phyloP scores from a whole-genome alignment of 306 rosid species.

The Trifolium dubium region DNA sequence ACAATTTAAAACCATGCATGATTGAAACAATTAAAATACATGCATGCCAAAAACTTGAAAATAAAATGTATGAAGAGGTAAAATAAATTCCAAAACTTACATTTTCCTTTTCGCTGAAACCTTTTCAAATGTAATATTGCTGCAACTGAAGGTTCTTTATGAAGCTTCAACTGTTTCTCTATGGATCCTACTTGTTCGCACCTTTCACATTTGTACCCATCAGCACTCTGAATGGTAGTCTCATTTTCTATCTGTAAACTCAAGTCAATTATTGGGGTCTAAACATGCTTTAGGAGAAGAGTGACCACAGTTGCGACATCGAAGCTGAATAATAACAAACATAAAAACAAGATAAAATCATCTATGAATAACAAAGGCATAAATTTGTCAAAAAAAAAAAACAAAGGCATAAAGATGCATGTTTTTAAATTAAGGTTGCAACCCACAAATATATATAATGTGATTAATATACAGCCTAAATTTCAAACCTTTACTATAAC shows the following conservation, averaged over 20 bases:
- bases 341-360: constrained; percentile 10
- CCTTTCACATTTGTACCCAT: neutral
- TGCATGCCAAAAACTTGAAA: neutral
- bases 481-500: too few relatives aligned
- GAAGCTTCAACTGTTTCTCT: constrained; percentile 7
- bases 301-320: constrained; percentile 62
- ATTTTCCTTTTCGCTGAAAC: neutral
- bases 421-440: neutral
- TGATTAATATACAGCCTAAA: too few relatives aligned
- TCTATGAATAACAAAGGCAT: neutral
- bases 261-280: too few relatives aligned
- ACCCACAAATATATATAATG: too few relatives aligned
- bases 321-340: constrained; percentile 54
- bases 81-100: constrained; percentile 44
- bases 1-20: neutral
- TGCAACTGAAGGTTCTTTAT: constrained; percentile 17
- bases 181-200: neutral
- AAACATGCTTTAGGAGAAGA: too few relatives aligned
- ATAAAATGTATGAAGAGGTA: neutral
- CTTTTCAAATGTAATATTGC: constrained; percentile 52
- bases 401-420: too few relatives aligned
- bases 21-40: neutral
- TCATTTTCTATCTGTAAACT: constrained; percentile 67
- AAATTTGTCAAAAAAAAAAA: too few relatives aligned
- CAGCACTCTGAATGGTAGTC: constrained; percentile 53